Evolutionary conservation across 1,284 basidiomycete genomes (phyloP), one percentile per base, ranked within the genome.

Genomic region (Sphaerobolus stellatus): DNA sequence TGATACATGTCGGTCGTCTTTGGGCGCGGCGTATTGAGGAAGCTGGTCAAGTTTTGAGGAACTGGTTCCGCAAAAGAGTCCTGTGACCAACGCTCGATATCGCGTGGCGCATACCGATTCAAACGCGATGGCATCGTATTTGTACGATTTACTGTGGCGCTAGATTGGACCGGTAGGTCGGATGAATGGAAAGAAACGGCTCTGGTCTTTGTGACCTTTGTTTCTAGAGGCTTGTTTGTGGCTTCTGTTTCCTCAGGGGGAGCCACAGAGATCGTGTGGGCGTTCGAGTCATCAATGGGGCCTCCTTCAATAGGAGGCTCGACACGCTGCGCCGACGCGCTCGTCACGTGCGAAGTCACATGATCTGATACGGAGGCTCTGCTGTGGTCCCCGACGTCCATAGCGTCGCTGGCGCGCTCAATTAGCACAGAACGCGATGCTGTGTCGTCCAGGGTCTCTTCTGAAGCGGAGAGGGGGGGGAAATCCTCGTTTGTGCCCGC

Each of bases 261-360:
- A n/a, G 4, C 11, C 4, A 22, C 11, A 20, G 41, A 27, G 22
- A 14, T 27, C 11, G 41, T 27, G 22, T 14, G 13, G 13, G 41
- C 33, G 13, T 36, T 43, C 41, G 22, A 20, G 30, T 30, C 41
- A 48, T 24, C 34, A 36, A n/a, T 30, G 33, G 44, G 29, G 27
- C 18, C 44, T 14, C 36, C 29, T 20, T 36, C 38, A 48, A 49
- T 28, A 41, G 52, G 46, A 36, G 24, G 16, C 13, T 11, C 33
- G 28, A 27, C 36, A 48, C 28, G 36, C 33, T 45, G 31, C 41
- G 41, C 22, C 16, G 46, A 54, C 52, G 52, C 52, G 52, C 46
- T 38, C 16, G 52, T 53, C 51, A 53, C 51, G 51, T 53, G 51
- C 16, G 16, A n/a, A n/a, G 51, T 54, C 52, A 54, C 52, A 41